Evolutionary conservation across 192 early-diverging fungal species (phyloP).

Genomic region (Backusella parvicylindrica): DNA sequence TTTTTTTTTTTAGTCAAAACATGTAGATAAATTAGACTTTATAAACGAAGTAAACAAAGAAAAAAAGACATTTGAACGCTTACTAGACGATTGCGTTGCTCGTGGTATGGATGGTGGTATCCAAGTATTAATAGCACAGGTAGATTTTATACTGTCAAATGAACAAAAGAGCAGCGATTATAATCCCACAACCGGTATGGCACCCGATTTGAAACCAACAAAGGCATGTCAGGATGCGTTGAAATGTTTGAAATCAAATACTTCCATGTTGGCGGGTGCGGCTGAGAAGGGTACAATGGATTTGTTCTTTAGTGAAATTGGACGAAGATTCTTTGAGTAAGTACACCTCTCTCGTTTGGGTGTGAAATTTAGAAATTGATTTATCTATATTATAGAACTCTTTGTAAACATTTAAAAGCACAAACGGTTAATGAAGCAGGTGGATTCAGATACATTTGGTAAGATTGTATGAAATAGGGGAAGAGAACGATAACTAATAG

Average conservation of each 20-base stretch:
- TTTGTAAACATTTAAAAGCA: slow-evolving; percentile 80
- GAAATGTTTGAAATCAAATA: slow-evolving; percentile 74
- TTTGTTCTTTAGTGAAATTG: slow-evolving; percentile 90
- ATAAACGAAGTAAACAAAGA: slow-evolving; percentile 89
- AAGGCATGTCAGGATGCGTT: slow-evolving; percentile 79
- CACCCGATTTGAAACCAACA: slow-evolving; percentile 75
- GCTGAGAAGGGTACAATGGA: slow-evolving; percentile 85
- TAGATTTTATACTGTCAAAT: slow-evolving; percentile 75
- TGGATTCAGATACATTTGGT: slow-evolving; percentile 87
- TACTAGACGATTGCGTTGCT: slow-evolving; percentile 89
- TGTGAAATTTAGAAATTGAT: too few species aligned
- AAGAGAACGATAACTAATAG: background rate
- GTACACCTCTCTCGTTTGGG: too few species aligned
- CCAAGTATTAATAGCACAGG: slow-evolving; percentile 75
- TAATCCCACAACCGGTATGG: slow-evolving; percentile 56
- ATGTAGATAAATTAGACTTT: slow-evolving; percentile 90
- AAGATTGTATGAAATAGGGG: background rate
- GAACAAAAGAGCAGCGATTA: slow-evolving; percentile 72
- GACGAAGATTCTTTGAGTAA: slow-evolving; percentile 83
- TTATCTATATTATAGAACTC: slow-evolving; percentile 47
- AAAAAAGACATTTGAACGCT: slow-evolving; percentile 82
- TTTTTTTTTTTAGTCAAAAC: slow-evolving; percentile 41
- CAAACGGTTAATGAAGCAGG: slow-evolving; percentile 81
- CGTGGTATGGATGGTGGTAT: slow-evolving; percentile 92
- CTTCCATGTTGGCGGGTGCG: slow-evolving; percentile 66